Percentiles rank a stretch among this genome's conserved stretches.
These are phyloP conservation scores for Trametes elegans DNA, from an alignment of 768 basidiomycete genomes.

Conservation along the genomic window DNA sequence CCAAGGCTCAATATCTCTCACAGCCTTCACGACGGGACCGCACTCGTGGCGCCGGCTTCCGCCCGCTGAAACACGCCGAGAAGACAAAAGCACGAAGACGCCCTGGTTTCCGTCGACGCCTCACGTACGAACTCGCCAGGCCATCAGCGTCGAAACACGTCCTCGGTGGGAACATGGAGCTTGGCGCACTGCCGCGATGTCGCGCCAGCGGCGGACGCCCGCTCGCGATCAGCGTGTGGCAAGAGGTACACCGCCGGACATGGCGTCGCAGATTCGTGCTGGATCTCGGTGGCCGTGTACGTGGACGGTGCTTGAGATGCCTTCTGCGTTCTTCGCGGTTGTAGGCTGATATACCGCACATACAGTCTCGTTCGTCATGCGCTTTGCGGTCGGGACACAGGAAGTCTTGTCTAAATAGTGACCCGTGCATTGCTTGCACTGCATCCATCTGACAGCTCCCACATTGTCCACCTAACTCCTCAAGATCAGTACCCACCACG, in stretches of 20 bases:
- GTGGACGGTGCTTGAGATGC: too few relatives aligned
- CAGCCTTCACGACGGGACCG: background rate
- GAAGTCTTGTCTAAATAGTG: too few relatives aligned
- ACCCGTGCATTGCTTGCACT: too few relatives aligned
- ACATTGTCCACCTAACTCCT: too few relatives aligned
- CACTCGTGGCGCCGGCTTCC: background rate
- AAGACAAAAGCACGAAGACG: background rate
- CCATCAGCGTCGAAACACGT: background rate
- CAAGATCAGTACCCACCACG: too few relatives aligned
- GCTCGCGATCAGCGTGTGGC: background rate
- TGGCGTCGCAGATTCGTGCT: background rate
- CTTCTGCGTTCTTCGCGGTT: too few relatives aligned
- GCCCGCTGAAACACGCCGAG: background rate
- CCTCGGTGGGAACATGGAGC: background rate
- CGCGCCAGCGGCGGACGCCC: background rate
- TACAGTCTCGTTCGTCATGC: too few relatives aligned
- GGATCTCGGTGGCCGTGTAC: background rate
- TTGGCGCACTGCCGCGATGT: constrained; percentile 3
- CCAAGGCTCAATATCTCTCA: background rate
- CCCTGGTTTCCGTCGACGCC: background rate
- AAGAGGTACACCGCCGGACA: background rate
- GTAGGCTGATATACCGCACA: too few relatives aligned
- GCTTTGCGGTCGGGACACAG: too few relatives aligned
- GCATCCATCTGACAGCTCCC: too few relatives aligned
- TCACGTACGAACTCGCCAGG: background rate